Base-by-base conservation (phyloP, 257 asterid species). In the Linaria vulgaris region DNA sequence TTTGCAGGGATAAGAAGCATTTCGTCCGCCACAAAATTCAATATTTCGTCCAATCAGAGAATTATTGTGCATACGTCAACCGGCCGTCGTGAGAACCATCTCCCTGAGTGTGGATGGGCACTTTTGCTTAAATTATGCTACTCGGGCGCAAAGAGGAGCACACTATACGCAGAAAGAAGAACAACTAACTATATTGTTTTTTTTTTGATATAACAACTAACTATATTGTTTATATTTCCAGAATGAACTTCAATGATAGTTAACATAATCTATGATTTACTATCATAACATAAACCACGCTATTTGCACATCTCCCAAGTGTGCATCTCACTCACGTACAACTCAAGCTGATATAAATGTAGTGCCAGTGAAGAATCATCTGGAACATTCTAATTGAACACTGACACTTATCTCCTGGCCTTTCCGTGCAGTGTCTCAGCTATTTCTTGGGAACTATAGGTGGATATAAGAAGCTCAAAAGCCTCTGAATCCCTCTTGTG, bases 1-100 rank as follows among this genome's bases (percentile, higher is more conserved):
- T 80, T 85, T 84, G 95, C 96, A 90, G 94, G 97, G 97, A 90
- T 90, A 90, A 90, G 90, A 83, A 85, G 85, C 95, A 76, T 80
- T 82, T 83, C 79, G 82, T 72, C 87, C 76, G 65, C 67, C 83
- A 78, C 66, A 75, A 69, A 74, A 75, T 69, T 77, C 83, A 78
- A 77, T 51, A 67, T 68, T 71, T 70, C 81, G 72, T 67, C 79
- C 79, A 76, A 70, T 83, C 73, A 69, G 67, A 61, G 72, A 75
- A 77, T 58, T 72, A 70, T 77, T 84, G 73, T 53, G 80, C 66
- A 69, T 39, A 84, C 84, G 87, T 86, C 98, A 81, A 81, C 98
- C 95, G 95, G 94, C 98, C 86, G 96, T 83, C 87, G 56, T 75
- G 73, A 81, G 76, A 75, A 76, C 81, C 79, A 74, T 78, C 95